These are phyloP conservation scores for Rhizopus sp. DNA, from an alignment of 371 early-diverging fungal genomes.

Conservation along the genomic window DNA sequence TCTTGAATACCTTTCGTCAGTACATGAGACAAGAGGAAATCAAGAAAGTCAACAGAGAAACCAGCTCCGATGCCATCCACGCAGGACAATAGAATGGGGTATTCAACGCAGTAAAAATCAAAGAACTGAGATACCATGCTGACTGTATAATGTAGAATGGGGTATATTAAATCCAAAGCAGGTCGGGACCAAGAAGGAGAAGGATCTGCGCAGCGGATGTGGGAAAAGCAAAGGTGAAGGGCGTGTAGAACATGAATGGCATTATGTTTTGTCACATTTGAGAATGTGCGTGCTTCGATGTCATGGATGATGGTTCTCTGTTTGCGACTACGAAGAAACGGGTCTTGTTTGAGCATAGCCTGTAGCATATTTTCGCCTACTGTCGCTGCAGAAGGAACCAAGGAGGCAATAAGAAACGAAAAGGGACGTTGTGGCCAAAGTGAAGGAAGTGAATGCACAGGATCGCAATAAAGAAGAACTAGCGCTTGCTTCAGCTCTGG, in stretches of 20 bases:
- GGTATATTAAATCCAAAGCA: constrained; percentile 31
- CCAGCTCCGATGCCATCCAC: constrained; percentile 51
- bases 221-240: constrained; percentile 43
- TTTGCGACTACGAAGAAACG: constrained; percentile 10
- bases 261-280: constrained; percentile 44
- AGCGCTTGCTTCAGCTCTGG: constrained; percentile 26
- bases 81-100: constrained; percentile 48
- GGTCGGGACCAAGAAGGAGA: constrained; percentile 44
- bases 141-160: constrained; percentile 40
- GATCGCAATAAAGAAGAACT: constrained; percentile 40
- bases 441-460: constrained; percentile 31
- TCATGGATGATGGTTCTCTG: constrained; percentile 19
- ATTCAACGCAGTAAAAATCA: constrained; percentile 51
- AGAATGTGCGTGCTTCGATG: constrained; percentile 22
- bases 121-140: constrained; percentile 38
- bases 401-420: constrained; percentile 31
- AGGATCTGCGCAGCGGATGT: constrained; percentile 44
- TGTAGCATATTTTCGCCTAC: constrained; percentile 12
- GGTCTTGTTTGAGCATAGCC: constrained; percentile 14
- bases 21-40: constrained; percentile 40
- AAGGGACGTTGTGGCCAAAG: constrained; percentile 47
- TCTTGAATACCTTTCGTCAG: constrained; percentile 41
- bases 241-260: constrained; percentile 47
- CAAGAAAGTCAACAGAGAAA: constrained; percentile 50
- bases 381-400: constrained; percentile 8